A percentile compares a stretch with the other conserved stretches of the same genome.
Evolutionary conservation across 768 basidiomycete species (phyloP).

Genomic region (Vishniacozyma victoriae): DNA sequence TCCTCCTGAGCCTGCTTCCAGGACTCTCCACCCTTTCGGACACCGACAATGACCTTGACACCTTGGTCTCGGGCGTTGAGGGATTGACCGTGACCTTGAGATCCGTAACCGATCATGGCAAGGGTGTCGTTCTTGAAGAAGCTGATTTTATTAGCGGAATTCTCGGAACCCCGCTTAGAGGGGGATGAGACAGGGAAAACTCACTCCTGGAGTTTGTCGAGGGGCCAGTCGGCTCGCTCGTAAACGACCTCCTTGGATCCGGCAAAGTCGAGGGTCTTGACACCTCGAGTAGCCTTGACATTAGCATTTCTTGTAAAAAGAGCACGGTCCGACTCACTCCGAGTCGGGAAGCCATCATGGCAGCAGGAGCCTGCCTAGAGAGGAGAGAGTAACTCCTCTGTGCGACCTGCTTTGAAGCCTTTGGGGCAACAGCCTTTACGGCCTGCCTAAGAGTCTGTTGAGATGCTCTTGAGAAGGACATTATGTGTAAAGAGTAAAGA

Average conservation of each 20-base stretch:
- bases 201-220: constrained; percentile 87
- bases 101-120: constrained; percentile 97
- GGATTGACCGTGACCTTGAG: constrained; percentile 91
- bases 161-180: background rate
- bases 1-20: constrained; percentile 94
- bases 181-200: constrained; percentile 8
- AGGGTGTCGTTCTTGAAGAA: constrained; percentile 99
- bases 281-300: constrained; percentile 57
- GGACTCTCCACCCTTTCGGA: constrained; percentile 90
- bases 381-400: constrained; percentile 46
- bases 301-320: constrained; percentile 1
- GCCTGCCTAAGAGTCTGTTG: constrained; percentile 42
- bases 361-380: constrained; percentile 36
- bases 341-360: constrained; percentile 29
- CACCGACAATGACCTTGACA: constrained; percentile 96
- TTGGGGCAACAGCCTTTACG: constrained; percentile 31
- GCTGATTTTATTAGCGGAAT: constrained; percentile 14
- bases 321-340: constrained; percentile 28
- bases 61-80: constrained; percentile 99
- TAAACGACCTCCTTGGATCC: constrained; percentile 89
- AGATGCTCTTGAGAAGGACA: constrained; percentile 45
- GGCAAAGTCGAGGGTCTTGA: constrained; percentile 95
- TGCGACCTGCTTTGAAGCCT: constrained; percentile 26
- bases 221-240: constrained; percentile 95
- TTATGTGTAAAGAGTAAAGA: constrained; percentile 13